Base-by-base conservation (phyloP, 345 rosid genomes). In the Viola odorata region DNA sequence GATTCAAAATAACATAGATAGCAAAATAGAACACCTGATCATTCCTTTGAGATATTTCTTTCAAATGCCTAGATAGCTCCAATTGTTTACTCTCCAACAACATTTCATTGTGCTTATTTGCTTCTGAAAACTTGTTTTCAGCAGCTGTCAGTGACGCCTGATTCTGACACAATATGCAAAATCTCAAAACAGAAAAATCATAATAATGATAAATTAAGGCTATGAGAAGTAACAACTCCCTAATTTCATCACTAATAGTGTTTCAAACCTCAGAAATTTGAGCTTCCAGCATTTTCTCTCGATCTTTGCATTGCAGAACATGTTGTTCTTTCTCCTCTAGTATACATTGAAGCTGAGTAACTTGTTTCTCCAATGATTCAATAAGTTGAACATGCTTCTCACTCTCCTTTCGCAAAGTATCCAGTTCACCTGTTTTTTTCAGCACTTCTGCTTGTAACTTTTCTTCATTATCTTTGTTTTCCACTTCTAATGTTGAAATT, bases 1-100 rank as follows among this genome's bases (percentile, higher is more conserved):
- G 17, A 23, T 54, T 62, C 64, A 15, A 45, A 47, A 3, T 23
- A 58, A 58, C 60, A 50, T 62, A 57, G 32, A 71, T n/a, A 15
- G 62, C 49, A 70, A 44, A 73, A 68, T 53, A 66, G 6, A 32
- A 42, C 45, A 88, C 98, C 96, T 86, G 90, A 67, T 91, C 98
- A 69, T 88, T 91, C 72, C 85, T 88, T 74, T 79, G 94, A 75
- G 91, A 87, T 68, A 89, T 75, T 68, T 92, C 98, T 81, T 89
- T 87, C 84, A 92, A 72, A 68, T 89, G 97, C 76, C 84, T 79
- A 45, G 96, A 87, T 48, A 89, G 69, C 69, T 89, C 98, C 75
- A 80, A 66, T 69, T 89, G 88, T 68, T 91, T 91, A 68, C 79
- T 82, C 71, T 84, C 98, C 17, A 91, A 86, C 89, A 89, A 79